phyloP scores from a whole-genome alignment of 257 asterid genomes.

The Salvia miltiorrhiza region DNA sequence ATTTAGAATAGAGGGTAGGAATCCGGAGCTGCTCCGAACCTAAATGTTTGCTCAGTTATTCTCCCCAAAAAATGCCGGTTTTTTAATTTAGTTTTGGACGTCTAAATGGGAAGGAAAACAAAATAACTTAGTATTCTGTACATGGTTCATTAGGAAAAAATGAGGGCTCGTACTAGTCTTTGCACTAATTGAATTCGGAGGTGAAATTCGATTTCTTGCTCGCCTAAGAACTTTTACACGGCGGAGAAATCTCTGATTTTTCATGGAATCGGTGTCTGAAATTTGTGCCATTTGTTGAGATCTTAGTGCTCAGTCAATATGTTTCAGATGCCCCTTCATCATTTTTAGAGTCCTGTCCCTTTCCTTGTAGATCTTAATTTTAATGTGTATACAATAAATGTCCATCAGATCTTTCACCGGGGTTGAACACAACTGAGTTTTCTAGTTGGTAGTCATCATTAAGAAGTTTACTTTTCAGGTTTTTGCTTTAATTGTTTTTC shows the following conservation, averaged over 20 bases:
- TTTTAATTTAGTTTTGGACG: background rate
- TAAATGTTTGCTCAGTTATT: background rate
- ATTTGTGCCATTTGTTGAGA: background rate
- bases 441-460: slow-evolving; percentile 10
- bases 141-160: background rate
- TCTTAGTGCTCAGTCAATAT: background rate
- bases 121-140: background rate
- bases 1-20: background rate
- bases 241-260: background rate
- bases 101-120: background rate
- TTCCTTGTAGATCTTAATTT: slow-evolving; percentile 13
- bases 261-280: background rate
- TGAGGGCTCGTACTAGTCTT: background rate
- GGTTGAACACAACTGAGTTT: background rate
- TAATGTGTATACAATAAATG: background rate
- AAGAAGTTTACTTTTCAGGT: background rate
- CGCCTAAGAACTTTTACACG: background rate
- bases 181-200: background rate
- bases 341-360: background rate
- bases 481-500: slow-evolving; percentile 10
- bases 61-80: background rate
- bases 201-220: background rate
- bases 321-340: background rate
- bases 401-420: slow-evolving; percentile 7
- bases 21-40: background rate